Conservation (phyloP, 352 stramenopile species). For the Pythium rishiriense region DNA sequence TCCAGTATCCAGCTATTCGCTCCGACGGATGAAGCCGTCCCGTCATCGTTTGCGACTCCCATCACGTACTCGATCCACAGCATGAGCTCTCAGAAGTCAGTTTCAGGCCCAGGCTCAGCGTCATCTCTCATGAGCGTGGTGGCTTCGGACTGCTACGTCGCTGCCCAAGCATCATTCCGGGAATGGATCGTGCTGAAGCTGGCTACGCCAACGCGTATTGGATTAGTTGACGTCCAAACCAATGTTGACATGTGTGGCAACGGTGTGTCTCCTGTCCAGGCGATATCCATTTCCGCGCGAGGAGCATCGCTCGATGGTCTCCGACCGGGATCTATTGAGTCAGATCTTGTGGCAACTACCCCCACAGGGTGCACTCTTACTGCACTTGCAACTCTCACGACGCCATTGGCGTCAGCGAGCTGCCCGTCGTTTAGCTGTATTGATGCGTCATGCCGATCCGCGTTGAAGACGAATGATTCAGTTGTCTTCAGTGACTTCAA, state of each 20-base stretch:
- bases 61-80: constrained; percentile 67
- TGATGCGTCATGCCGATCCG: constrained; percentile 32
- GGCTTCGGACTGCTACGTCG: constrained; percentile 46
- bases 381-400: constrained; percentile 1
- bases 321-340: constrained; percentile 22
- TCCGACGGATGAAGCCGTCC: constrained; percentile 28
- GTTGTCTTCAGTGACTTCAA: constrained; percentile 54
- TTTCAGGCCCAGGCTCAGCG: constrained; percentile 41
- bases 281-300: constrained; percentile 50
- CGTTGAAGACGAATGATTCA: constrained; percentile 15
- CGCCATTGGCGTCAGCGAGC: background rate
- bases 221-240: constrained; percentile 53
- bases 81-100: constrained; percentile 50
- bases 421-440: constrained; percentile 39
- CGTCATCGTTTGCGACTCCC: constrained; percentile 24
- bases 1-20: constrained; percentile 50
- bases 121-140: constrained; percentile 31
- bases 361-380: constrained; percentile 12
- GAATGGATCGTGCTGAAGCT: constrained; percentile 77
- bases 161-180: constrained; percentile 38
- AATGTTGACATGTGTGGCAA: constrained; percentile 40
- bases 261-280: constrained; percentile 30
- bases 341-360: constrained; percentile 9
- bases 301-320: constrained; percentile 38
- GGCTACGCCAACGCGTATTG: constrained; percentile 34